These are phyloP conservation scores for Carex kokanica DNA, from an alignment of 176 grass and related monocot genomes.

Conservation along the genomic window DNA sequence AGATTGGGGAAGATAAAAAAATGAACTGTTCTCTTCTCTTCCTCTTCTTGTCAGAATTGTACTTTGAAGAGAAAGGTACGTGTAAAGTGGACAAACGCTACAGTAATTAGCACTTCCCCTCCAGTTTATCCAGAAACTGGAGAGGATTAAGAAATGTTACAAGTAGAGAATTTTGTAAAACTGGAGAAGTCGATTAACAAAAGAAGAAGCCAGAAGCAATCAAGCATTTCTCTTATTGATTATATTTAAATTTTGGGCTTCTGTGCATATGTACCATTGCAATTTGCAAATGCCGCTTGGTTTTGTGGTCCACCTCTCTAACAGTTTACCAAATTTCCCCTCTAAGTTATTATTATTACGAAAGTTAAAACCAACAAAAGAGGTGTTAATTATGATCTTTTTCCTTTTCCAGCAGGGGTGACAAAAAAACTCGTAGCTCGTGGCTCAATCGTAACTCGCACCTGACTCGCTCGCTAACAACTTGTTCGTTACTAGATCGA, in stretches of 20 bases:
- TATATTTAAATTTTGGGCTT: slow-evolving; percentile 4
- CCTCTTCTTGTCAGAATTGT: neutral
- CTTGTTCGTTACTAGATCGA: too few species aligned
- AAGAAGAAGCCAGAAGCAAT: neutral
- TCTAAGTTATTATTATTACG: neutral
- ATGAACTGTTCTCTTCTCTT: neutral
- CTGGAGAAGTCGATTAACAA: neutral
- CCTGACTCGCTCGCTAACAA: too few species aligned
- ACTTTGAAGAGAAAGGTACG: slow-evolving; percentile 26
- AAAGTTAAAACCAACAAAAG: too few species aligned
- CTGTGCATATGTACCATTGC: neutral
- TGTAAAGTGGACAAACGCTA: slow-evolving; percentile 29
- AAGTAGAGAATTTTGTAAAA: neutral
- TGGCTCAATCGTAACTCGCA: too few species aligned
- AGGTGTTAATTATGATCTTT: too few species aligned
- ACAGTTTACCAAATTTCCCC: neutral
- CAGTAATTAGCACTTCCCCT: neutral
- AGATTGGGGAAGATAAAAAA: slow-evolving; percentile 16
- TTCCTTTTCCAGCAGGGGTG: too few species aligned
- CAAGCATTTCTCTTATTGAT: neutral
- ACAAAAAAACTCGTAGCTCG: too few species aligned
- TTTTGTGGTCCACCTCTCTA: neutral
- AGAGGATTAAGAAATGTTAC: neutral
- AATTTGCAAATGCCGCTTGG: neutral
- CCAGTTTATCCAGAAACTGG: neutral